Evolutionary conservation across 192 early-diverging fungal genomes (phyloP), one percentile per base, ranked within the genome.

Genomic region (Polychytrium aggregatum): DNA sequence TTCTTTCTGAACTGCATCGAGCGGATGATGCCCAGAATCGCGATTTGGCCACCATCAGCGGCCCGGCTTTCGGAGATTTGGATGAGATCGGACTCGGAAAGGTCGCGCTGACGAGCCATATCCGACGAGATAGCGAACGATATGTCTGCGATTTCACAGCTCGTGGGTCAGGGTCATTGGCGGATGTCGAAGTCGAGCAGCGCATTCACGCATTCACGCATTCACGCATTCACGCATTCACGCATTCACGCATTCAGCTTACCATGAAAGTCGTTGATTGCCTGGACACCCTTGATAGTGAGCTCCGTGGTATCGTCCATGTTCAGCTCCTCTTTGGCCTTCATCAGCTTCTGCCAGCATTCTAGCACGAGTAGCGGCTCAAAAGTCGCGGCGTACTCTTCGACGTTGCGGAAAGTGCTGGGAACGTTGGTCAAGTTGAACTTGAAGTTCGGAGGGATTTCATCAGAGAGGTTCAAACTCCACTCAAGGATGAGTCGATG

Each of bases 331-430:
- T 89, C 85, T 39, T 78, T 76, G 9, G 80, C 63, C 7, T 80
- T 76, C 52, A 81, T 61, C 28, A 95, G 62, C 55, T 90, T 83
- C 44, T 82, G 66, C 92, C 90, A 92, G 46, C 78, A 71, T 57
- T 97, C 93, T 2, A 89, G 64, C 29, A 90, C 50, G 30, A 93
- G 44, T 37, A 95, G 58, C 0, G 90, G 90, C 59, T 91, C 88
- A 60, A 95, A 84, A 2, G 68, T 59, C 17, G 44, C 41, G 1
- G 55, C 55, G 53, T 95, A 97, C 36, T 81, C 61, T 22, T 65
- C 52, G 5, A 65, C 59, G 18, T 63, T 56, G 1, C 65, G 46
- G 49, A 89, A 97, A 10, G 17, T 50, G 22, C 78, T 62, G 0
- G 80, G 78, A 5, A 97, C 76, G 7, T 36, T 48, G 0, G 41